These are phyloP conservation scores for Barbatosphaeria neglecta DNA, from an alignment of 495 filamentous ascomycete genomes.

Conservation along the genomic window DNA sequence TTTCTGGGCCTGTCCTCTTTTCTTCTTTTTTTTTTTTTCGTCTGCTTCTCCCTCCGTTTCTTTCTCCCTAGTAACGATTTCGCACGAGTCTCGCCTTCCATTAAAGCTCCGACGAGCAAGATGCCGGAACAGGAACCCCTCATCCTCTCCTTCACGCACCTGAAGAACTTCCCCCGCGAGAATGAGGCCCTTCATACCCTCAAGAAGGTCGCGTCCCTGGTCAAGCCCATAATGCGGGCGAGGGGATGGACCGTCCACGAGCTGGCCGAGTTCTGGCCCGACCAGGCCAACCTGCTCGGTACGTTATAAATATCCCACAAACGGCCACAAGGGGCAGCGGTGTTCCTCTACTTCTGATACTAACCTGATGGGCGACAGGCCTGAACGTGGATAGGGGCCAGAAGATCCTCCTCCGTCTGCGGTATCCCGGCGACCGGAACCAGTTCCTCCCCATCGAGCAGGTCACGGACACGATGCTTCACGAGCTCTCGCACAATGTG, in stretches of 20 bases:
- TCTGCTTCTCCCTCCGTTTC: not conserved
- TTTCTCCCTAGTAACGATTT: not conserved
- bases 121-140: constrained; percentile 60
- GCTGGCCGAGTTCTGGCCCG: constrained; percentile 77
- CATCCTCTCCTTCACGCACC: constrained; percentile 68
- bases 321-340: too few relatives aligned
- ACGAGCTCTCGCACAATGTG: constrained; percentile 87
- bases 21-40: not conserved
- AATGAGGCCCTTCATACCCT: constrained; percentile 74
- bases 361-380: constrained; percentile 27
- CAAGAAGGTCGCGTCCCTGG: constrained; percentile 73
- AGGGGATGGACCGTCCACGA: constrained; percentile 69
- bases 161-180: constrained; percentile 57
- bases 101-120: constrained; percentile 11
- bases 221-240: constrained; percentile 92
- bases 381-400: constrained; percentile 67
- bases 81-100: too few relatives aligned
- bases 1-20: not conserved
- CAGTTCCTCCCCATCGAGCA: constrained; percentile 74
- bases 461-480: constrained; percentile 84
- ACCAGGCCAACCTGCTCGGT: constrained; percentile 63
- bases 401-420: constrained; percentile 73
- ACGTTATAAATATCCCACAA: too few relatives aligned
- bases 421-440: constrained; percentile 60
- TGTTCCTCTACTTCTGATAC: not conserved